Base-by-base conservation (phyloP, 2,329 filamentous ascomycete genomes). In the Rhynchosporium agropyri region DNA sequence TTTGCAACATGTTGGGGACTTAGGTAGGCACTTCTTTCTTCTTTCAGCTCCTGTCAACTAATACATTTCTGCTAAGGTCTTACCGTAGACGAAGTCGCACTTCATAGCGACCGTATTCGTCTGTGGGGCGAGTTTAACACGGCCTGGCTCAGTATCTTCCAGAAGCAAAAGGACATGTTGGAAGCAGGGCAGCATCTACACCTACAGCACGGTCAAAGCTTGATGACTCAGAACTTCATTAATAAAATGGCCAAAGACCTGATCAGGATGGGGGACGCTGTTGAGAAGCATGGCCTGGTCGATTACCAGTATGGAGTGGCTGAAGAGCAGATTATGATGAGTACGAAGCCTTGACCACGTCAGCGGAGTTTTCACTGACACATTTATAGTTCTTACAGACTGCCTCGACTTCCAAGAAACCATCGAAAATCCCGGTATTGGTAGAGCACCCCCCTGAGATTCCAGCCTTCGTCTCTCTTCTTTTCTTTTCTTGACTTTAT, bases 301-400 rank as follows among this genome's bases (percentile, higher is more conserved):
- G 95, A 99, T 78, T 99, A 98, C 75, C 90, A 98, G 73, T 96
- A 97, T 79, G 95, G 95, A 8, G 91, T 98, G 31, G 96, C 92
- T 85, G 95, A 98, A 77, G 93, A 98, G 74, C 87, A 91, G 73
- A 97, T 98, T 70, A 85, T 95, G 70, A 84, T 85, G 63, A 83
- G 93, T 97, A 80, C 77, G 90, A 56, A 33, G 43, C 15, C 15
- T 2, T 12, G 2, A 5, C 7, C n/a, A 31, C 36, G 26, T 45
- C 12, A 36, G 13, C 45, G 49, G 29, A 57, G 10, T 0, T 13
- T 12, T 46, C 20, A 9, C 57, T 62, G 53, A 62, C 45, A 40
- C 31, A 46, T 26, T 31, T 48, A 31, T 64, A 85, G 83, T 84
- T 68, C 74, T 85, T 53, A 77, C 76, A 20, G 78, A 80, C 68